Evolutionary conservation across 2,329 filamentous ascomycete species (phyloP), one percentile per base, ranked within the genome.

Genomic region (Boeremia lycopersici): DNA sequence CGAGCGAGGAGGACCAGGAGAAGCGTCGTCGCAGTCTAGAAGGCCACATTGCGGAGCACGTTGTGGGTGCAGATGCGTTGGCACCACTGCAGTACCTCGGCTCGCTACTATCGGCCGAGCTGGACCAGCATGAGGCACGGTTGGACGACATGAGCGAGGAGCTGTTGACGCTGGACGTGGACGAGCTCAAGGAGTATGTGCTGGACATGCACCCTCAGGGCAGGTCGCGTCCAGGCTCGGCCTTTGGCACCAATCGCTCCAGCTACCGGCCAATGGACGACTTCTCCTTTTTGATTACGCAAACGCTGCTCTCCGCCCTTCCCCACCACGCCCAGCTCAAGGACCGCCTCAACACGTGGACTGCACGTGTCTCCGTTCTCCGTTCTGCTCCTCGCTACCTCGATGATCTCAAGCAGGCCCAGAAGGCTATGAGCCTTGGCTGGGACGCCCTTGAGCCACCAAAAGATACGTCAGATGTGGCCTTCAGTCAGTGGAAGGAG

Each of bases 121-220:
- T 96, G 1, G 75, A 82, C 41, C 77, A 78, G 44, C 93, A 95
- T 72, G 89, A 95, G 66, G 77, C 74, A 52, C 85, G 93, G 34
- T 80, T 96, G 11, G 87, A 90, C 48, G 84, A 89, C 60, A 96
- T 98, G 54, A 82, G 80, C 12, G 79, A 82, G 39, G 86, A 87
- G 52, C 79, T 95, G 77, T 85, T 89, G 51, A 82, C 84, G 34
- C 78, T 95, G 46, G 85, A 90, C 48, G 80, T 96, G 34, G 90
- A 98, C 68, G 91, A 96, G 60, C 87, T 99, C 71, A 98, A 99
- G 78, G 86, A 84, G 39, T 90, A 93, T 69, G 89, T 97, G 62
- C 79, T 97, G 59, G 87, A 89, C 74, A 90, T 90, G 67, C 90
- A 96, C 89, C 71, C 70, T 73, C 81, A 59, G 66, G 77, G 67